Evolutionary conservation across 78 protist species (phyloP).

Genomic region (Pigoraptor vietnamica): DNA sequence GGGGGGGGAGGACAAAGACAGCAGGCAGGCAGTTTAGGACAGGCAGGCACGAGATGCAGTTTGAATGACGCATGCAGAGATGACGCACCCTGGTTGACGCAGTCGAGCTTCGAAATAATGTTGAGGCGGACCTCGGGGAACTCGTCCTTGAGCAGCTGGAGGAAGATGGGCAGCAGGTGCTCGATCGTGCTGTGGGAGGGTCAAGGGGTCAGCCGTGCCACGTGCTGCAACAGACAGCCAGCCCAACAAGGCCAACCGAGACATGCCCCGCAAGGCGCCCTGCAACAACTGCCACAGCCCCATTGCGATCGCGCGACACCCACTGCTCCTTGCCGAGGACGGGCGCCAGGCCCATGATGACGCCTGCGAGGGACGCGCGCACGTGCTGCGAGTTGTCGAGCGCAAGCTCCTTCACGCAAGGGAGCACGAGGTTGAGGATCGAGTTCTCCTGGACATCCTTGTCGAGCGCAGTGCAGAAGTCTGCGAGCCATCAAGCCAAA

Average conservation of each 20-base stretch:
- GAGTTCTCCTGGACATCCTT: constrained; percentile 23
- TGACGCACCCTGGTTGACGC: constrained; percentile 59
- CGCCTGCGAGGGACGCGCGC: constrained; percentile 85
- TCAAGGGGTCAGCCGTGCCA: too few species aligned
- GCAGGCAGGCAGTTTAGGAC: constrained; percentile 85
- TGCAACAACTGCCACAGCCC: too few species aligned
- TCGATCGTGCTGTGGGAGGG: too few species aligned
- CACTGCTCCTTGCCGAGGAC: constrained; percentile 58
- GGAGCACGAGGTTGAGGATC: constrained; percentile 40
- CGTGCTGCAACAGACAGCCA: too few species aligned
- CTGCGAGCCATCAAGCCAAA: too few species aligned
- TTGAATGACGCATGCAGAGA: too few species aligned
- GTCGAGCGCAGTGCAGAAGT: constrained; percentile 40
- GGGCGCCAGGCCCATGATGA: constrained; percentile 75
- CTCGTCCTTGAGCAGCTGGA: constrained; percentile 79
- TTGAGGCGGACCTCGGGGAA: constrained; percentile 88
- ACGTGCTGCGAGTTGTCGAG: constrained; percentile 87
- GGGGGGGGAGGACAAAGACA: constrained; percentile 62
- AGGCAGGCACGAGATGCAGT: too few species aligned
- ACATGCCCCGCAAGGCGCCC: too few species aligned
- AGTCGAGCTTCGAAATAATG: constrained; percentile 75
- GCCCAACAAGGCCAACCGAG: too few species aligned
- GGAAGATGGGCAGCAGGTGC: constrained; percentile 74
- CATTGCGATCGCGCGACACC: too few species aligned
- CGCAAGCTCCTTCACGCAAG: constrained; percentile 62